A percentile compares a stretch with the other conserved stretches of the same genome.
These are phyloP conservation scores for Cylindrotheca closterium DNA, from an alignment of 108 stramenopile species.

Conservation along the genomic window DNA sequence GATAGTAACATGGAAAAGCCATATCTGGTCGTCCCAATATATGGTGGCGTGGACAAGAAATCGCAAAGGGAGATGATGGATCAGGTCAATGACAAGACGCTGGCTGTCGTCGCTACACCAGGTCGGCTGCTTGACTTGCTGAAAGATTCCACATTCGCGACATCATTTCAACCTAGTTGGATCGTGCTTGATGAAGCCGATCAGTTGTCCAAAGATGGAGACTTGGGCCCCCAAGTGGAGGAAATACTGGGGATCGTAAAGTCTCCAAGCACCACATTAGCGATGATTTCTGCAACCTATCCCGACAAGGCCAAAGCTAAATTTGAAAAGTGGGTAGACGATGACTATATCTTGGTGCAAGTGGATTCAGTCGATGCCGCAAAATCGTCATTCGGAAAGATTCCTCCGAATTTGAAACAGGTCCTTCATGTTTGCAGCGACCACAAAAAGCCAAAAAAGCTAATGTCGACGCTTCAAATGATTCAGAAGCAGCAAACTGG, in stretches of 20 bases:
- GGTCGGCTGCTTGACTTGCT: conserved; percentile 71
- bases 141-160: conserved; percentile 5
- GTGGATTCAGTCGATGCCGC: conserved; percentile 14
- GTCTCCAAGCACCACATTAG: not conserved
- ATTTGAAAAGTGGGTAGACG: conserved; percentile 20
- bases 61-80: conserved; percentile 29
- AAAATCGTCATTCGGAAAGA: conserved; percentile 38
- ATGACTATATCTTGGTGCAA: conserved; percentile 5
- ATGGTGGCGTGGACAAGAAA: conserved; percentile 60
- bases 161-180: conserved; percentile 4
- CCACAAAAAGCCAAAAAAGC: conserved; percentile 84
- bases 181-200: conserved; percentile 80
- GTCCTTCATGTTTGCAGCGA: conserved; percentile 78
- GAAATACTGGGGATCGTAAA: conserved; percentile 6
- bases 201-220: conserved; percentile 60
- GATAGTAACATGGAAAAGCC: conserved; percentile 5
- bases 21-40: conserved; percentile 50
- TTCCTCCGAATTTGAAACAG: conserved; percentile 78
- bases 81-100: conserved; percentile 13
- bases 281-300: conserved; percentile 63
- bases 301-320: conserved; percentile 29
- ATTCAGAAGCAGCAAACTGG: conserved; percentile 30
- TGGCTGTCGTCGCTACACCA: conserved; percentile 69
- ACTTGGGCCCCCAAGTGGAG: conserved; percentile 67
- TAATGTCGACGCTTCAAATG: conserved; percentile 59